Evolutionary conservation across 305 asterid species (phyloP).

Genomic region (Caryopteris hybrid): DNA sequence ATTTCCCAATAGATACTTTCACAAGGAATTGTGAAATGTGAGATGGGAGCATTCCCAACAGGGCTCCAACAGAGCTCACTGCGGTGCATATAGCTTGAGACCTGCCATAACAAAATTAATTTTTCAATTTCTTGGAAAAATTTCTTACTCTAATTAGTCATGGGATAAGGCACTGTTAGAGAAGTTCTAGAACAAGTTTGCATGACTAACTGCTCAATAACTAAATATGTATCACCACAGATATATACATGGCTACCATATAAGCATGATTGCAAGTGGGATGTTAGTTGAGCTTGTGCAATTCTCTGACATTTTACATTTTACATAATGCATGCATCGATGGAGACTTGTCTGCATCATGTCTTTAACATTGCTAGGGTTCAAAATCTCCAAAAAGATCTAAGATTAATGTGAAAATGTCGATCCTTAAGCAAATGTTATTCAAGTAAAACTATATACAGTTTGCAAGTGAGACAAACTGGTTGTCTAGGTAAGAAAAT

Average conservation of each 20-base stretch:
- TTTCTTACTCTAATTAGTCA: background rate
- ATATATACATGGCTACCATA: background rate
- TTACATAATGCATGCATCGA: too few relatives aligned
- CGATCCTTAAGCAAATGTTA: background rate
- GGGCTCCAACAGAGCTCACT: constrained; percentile 52
- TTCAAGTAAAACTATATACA: background rate
- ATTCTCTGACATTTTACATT: too few relatives aligned
- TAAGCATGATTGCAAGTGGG: too few relatives aligned
- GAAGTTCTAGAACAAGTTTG: background rate
- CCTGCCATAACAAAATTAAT: constrained; percentile 31
- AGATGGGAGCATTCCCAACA: constrained; percentile 60
- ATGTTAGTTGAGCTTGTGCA: too few relatives aligned
- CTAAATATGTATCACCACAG: background rate
- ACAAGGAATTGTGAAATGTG: constrained; percentile 40
- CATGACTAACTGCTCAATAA: background rate
- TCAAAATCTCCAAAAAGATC: background rate
- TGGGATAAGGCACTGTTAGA: background rate
- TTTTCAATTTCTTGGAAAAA: background rate
- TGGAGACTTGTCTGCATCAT: background rate
- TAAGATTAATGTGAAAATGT: background rate
- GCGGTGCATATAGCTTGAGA: constrained; percentile 41
- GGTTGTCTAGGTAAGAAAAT: background rate
- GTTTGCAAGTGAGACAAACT: background rate
- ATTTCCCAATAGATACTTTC: constrained; percentile 49
- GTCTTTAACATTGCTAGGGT: background rate